phyloP scores from a whole-genome alignment of 1,284 basidiomycete species.

The Sporisorium exsertum region DNA sequence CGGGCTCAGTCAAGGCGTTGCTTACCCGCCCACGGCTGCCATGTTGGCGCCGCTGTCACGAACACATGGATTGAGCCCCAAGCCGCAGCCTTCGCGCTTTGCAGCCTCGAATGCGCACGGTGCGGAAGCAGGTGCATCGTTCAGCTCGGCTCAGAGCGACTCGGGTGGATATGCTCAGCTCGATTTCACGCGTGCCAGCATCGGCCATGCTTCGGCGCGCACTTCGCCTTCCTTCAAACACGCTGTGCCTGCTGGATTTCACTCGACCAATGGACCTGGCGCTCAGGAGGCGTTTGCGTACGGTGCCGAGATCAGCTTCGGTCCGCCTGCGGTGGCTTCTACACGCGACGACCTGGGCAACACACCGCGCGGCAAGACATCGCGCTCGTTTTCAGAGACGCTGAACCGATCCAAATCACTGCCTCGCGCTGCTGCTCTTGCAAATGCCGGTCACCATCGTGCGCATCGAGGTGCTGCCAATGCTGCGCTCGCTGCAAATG shows the following conservation, averaged over 20 bases:
- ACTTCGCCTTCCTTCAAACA: conserved; percentile 54
- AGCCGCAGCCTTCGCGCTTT: conserved; percentile 43
- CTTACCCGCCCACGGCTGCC: conserved; percentile 60
- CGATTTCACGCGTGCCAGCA: conserved; percentile 33
- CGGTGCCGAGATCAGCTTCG: conserved; percentile 61
- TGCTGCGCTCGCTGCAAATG: background rate
- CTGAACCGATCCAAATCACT: conserved; percentile 58
- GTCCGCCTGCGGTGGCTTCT: conserved; percentile 24
- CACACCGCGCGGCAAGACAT: conserved; percentile 45
- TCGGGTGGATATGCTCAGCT: conserved; percentile 41
- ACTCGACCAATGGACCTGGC: conserved; percentile 16
- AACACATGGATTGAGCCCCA: conserved; percentile 57
- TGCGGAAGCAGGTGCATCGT: conserved; percentile 15
- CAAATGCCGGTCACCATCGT: conserved; percentile 22
- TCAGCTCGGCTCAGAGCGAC: conserved; percentile 56
- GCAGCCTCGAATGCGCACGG: conserved; percentile 14
- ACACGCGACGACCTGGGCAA: conserved; percentile 43
- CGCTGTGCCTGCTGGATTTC: conserved; percentile 36
- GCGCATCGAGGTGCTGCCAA: background rate
- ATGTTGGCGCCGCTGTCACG: conserved; percentile 66
- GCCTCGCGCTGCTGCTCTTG: conserved; percentile 33
- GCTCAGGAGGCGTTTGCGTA: conserved; percentile 56
- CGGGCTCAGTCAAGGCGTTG: conserved; percentile 56
- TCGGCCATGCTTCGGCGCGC: conserved; percentile 53
- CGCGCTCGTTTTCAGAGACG: conserved; percentile 55